Evolutionary conservation across 1,284 basidiomycete species (phyloP).

Genomic region (Tremellales sp.): DNA sequence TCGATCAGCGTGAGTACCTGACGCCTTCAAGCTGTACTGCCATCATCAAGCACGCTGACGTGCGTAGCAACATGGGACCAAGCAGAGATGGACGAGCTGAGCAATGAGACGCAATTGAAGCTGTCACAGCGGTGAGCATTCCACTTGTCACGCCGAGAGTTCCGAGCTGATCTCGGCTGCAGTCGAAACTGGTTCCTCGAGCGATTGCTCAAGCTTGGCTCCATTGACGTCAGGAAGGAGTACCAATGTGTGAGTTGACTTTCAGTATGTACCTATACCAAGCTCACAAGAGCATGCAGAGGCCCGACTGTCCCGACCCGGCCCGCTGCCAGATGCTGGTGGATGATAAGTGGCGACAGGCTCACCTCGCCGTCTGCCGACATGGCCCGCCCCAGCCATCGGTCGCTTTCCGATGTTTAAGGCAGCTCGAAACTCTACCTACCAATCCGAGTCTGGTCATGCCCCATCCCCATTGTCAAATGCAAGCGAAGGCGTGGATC

Average conservation of each 20-base stretch:
- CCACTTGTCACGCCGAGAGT: neutral
- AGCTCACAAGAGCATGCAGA: constrained; percentile 51
- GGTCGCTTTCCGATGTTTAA: constrained; percentile 22
- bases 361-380: constrained; percentile 78
- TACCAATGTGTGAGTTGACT: constrained; percentile 28
- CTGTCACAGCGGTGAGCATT: constrained; percentile 69
- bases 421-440: constrained; percentile 55
- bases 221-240: constrained; percentile 79
- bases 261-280: neutral
- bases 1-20: constrained; percentile 69
- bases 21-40: neutral
- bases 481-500: constrained; percentile 76
- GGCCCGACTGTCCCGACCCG: constrained; percentile 76
- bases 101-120: constrained; percentile 74
- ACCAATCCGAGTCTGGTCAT: constrained; percentile 87
- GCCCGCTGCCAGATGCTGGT: constrained; percentile 73
- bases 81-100: constrained; percentile 68
- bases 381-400: constrained; percentile 59
- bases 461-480: constrained; percentile 80
- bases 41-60: neutral
- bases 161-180: neutral
- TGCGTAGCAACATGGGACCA: constrained; percentile 56
- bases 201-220: constrained; percentile 82
- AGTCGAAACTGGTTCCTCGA: constrained; percentile 92
- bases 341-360: constrained; percentile 88